Percentiles rank a stretch among this genome's conserved stretches.
Conservation (phyloP, 1,284 basidiomycete genomes). For the Apiotrichum gamsii region DNA sequence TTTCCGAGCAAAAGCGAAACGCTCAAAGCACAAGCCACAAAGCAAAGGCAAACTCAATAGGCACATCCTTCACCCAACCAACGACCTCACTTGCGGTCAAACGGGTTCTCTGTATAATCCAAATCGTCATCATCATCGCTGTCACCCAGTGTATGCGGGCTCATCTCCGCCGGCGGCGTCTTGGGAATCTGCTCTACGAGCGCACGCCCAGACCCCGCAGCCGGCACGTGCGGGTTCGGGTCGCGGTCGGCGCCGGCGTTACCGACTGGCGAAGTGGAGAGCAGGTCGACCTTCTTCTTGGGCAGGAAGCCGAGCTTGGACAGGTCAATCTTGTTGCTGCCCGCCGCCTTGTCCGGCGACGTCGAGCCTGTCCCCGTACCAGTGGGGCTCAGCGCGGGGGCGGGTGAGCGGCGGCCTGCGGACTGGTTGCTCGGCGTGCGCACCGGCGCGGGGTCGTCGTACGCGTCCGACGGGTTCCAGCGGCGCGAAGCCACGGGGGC, state of each 20-base stretch:
- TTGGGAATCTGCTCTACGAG: slow-evolving; percentile 37
- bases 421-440: slow-evolving; percentile 10
- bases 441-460: slow-evolving; percentile 24
- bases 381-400: too few species aligned
- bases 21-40: too few species aligned
- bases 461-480: slow-evolving; percentile 44
- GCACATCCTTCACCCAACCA: too few species aligned
- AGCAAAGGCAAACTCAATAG: too few species aligned
- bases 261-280: slow-evolving; percentile 30
- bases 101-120: slow-evolving; percentile 47
- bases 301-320: slow-evolving; percentile 47
- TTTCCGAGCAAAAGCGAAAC: too few species aligned
- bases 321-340: slow-evolving; percentile 43
- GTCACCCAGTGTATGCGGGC: slow-evolving; percentile 33
- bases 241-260: slow-evolving; percentile 25
- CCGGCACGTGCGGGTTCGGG: slow-evolving; percentile 32
- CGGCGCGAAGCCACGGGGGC: slow-evolving; percentile 13
- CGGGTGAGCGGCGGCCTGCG: slow-evolving; percentile 1
- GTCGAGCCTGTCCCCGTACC: slow-evolving; percentile 6
- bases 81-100: slow-evolving; percentile 44
- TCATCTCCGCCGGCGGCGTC: slow-evolving; percentile 32
- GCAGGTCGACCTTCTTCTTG: slow-evolving; percentile 45
- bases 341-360: slow-evolving; percentile 19
- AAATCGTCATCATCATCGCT: slow-evolving; percentile 44
- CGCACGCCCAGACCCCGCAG: slow-evolving; percentile 13